Evolutionary conservation across 2,329 filamentous ascomycete genomes (phyloP).

Genomic region (Aspergillus pseudotamarii): DNA sequence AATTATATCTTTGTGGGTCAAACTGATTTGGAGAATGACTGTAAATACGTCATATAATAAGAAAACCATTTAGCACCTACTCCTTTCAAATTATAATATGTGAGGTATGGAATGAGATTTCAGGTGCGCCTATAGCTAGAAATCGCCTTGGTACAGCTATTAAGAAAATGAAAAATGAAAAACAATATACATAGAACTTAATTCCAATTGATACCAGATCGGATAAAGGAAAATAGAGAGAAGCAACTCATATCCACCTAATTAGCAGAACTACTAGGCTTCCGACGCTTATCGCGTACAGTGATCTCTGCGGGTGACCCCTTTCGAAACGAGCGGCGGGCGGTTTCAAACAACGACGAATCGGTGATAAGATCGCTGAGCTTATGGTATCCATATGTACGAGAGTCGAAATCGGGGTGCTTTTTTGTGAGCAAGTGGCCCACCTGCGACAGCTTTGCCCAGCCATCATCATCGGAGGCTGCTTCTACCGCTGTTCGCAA

Average conservation of each 20-base stretch:
- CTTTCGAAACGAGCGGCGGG: neutral
- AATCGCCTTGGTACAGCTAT: too few species aligned
- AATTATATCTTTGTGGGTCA: too few species aligned
- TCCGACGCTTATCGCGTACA: neutral
- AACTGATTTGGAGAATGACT: too few species aligned
- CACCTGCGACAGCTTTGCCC: slow-evolving; percentile 14
- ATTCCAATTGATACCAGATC: too few species aligned
- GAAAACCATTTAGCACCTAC: too few species aligned
- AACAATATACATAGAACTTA: too few species aligned
- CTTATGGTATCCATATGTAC: neutral
- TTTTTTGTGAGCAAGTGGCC: slow-evolving; percentile 13
- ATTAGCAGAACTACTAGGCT: neutral
- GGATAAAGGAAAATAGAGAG: too few species aligned
- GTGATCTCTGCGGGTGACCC: rapidly evolving
- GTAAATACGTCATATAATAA: too few species aligned
- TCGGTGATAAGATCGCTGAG: neutral
- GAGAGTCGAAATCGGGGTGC: slow-evolving; percentile 12
- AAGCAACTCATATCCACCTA: neutral
- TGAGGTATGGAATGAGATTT: too few species aligned
- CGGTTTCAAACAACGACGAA: neutral
- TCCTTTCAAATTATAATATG: too few species aligned
- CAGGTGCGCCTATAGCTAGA: too few species aligned
- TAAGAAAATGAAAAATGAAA: too few species aligned
- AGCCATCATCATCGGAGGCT: slow-evolving; percentile 15
- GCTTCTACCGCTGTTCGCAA: slow-evolving; percentile 13